Conservation (phyloP, 306 rosid genomes). For the Medicago truncatula region MtrunA17r5.0-ANR NC_053042.1:8005001-8005500, state of each 20-base stretch:
- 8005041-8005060: neutral
- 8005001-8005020: neutral
- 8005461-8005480: no score
- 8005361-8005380: slow-evolving; percentile 33
- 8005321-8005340: neutral
- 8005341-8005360: slow-evolving; percentile 32
- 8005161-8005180: no score
- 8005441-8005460: no score
- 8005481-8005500: no score
- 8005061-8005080: no score
- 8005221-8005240: neutral
- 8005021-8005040: neutral
- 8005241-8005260: neutral
- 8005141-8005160: no score
- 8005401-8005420: neutral
- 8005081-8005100: no score
- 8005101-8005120: no score
- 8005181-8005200: neutral
- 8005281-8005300: neutral
- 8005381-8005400: slow-evolving; percentile 18
- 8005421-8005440: no score
- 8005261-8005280: neutral
- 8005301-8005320: neutral
- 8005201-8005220: neutral
- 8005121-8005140: no score